phyloP scores from a whole-genome alignment of 2,329 filamentous ascomycete genomes.

The Aureobasidium sp. region DNA sequence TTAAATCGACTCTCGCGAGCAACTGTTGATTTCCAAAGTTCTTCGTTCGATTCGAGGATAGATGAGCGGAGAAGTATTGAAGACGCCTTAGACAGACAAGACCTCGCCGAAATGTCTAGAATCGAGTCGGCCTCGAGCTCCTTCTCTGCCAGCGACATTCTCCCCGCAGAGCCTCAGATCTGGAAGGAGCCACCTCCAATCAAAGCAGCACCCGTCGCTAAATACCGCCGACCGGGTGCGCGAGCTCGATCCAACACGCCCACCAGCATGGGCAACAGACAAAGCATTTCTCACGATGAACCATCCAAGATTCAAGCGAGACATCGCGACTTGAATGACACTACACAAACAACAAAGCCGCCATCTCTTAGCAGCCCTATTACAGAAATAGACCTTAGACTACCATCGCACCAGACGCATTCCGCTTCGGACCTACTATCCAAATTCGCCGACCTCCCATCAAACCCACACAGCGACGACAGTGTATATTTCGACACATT shows the following conservation, averaged over 20 bases:
- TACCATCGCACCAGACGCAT: neutral
- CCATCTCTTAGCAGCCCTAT: conserved; percentile 1
- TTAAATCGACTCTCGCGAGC: neutral
- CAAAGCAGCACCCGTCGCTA: conserved; percentile 24
- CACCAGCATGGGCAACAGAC: conserved; percentile 29
- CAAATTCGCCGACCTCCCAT: neutral
- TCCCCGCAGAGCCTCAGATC: conserved; percentile 28
- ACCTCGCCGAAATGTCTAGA: neutral
- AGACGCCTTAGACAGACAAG: neutral
- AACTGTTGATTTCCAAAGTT: conserved; percentile 1
- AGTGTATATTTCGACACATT: conserved; percentile 38
- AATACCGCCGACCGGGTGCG: conserved; percentile 21
- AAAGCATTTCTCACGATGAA: conserved; percentile 28
- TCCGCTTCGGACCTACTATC: neutral
- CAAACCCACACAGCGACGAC: conserved; percentile 17
- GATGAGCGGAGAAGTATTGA: neutral
- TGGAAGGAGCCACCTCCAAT: conserved; percentile 30
- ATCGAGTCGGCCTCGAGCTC: conserved; percentile 31
- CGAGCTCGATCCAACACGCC: conserved; percentile 14
- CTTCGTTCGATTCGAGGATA: neutral
- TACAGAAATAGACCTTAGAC: conserved; percentile 8
- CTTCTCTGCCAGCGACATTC: conserved; percentile 42
- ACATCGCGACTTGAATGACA: conserved; percentile 29
- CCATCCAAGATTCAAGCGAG: conserved; percentile 24
- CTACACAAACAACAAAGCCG: conserved; percentile 2